Evolutionary conservation across 371 early-diverging fungal species (phyloP).

Genomic region (Mortierella sp.): DNA sequence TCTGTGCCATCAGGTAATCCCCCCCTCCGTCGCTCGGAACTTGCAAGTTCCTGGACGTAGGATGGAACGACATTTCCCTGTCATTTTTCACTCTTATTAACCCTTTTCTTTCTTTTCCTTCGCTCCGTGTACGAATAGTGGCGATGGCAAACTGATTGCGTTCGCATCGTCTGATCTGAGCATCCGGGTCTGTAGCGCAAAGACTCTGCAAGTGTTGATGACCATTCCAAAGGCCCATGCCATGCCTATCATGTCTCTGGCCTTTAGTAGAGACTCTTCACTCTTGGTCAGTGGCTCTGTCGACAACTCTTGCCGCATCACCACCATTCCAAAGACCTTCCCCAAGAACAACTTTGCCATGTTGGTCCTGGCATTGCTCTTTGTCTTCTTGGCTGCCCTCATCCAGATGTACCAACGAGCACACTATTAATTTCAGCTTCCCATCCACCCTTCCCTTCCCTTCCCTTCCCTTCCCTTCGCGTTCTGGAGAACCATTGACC

Average conservation of each 20-base stretch:
- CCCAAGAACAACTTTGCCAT: conserved; percentile 52
- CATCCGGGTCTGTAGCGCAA: conserved; percentile 64
- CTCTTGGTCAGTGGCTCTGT: conserved; percentile 74
- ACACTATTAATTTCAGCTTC: no score
- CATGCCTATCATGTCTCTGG: conserved; percentile 73
- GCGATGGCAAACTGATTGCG: conserved; percentile 67
- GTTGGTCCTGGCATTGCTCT: conserved; percentile 41
- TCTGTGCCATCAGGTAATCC: conserved; percentile 45
- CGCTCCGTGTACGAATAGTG: conserved; percentile 41
- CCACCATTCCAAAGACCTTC: conserved; percentile 66
- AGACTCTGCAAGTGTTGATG: conserved; percentile 61
- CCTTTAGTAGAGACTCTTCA: conserved; percentile 67
- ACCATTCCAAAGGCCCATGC: conserved; percentile 67
- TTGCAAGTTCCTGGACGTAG: no score
- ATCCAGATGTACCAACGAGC: conserved; percentile 51
- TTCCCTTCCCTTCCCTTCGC: no score
- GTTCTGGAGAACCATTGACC: no score
- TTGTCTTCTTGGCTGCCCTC: conserved; percentile 44
- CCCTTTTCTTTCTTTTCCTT: conserved; percentile 17
- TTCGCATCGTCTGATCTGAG: conserved; percentile 66
- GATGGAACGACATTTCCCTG: no score
- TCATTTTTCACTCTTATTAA: not conserved
- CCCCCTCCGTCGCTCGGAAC: no score
- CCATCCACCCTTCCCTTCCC: no score
- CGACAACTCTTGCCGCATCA: conserved; percentile 70